A percentile compares a stretch with the other conserved stretches of the same genome.
Conservation (phyloP, 306 rosid species). For the Parietaria judaica region DNA sequence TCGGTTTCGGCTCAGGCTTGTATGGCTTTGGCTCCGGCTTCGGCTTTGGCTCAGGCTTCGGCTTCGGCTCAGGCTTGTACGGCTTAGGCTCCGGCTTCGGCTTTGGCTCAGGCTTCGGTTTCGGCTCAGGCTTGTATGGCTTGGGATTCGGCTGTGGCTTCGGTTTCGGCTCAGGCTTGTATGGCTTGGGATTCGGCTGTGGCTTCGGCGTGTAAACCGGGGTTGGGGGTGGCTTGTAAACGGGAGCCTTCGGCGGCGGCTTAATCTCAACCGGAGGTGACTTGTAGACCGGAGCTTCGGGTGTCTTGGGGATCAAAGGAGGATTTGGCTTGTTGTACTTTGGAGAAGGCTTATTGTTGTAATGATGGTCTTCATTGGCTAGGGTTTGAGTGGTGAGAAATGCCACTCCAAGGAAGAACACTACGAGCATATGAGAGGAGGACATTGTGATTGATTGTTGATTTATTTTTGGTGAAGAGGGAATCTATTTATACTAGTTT, state of each 20-base stretch:
- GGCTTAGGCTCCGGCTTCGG: constrained; percentile 4
- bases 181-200: background rate
- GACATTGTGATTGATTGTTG: constrained; percentile 16
- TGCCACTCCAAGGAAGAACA: constrained; percentile 25
- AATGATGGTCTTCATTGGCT: constrained; percentile 4
- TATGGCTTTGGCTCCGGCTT: background rate
- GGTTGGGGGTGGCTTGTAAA: constrained; percentile 17
- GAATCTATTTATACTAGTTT: constrained; percentile 19
- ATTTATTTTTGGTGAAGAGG: background rate
- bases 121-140: constrained; percentile 8
- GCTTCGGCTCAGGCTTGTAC: background rate
- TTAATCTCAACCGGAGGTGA: background rate
- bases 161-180: constrained; percentile 7
- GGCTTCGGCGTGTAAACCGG: background rate
- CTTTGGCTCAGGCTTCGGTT: background rate
- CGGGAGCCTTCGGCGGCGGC: constrained; percentile 10
- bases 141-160: constrained; percentile 1
- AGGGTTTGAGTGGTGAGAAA: constrained; percentile 19
- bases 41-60: background rate
- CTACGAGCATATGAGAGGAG: constrained; percentile 4
- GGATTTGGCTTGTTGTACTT: background rate
- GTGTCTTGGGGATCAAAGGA: background rate
- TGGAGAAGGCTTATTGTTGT: background rate
- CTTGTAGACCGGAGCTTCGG: background rate
- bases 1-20: background rate